These are phyloP conservation scores for Gaeumannomyces sp. DNA, from an alignment of 2,329 filamentous ascomycete species.

Conservation along the genomic window DNA sequence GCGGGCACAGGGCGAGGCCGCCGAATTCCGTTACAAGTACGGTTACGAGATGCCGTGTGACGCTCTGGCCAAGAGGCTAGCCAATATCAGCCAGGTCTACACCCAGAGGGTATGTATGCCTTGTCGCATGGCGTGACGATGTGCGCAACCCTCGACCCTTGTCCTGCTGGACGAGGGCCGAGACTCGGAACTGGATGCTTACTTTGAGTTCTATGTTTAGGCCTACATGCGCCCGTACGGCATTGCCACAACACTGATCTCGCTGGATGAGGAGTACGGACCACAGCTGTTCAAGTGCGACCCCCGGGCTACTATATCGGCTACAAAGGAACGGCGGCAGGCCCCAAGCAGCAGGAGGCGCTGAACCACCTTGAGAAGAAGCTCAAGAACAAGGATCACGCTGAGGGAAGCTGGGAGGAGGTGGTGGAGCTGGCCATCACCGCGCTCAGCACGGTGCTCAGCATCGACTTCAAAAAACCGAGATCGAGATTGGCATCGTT, in stretches of 20 bases:
- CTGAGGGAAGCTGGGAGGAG: constrained; percentile 90
- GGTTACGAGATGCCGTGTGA: constrained; percentile 99
- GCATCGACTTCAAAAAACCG: constrained; percentile 99
- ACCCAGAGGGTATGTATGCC: constrained; percentile 71
- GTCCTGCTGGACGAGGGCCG: not conserved
- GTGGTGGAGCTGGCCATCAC: constrained; percentile 96
- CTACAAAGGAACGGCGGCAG: constrained; percentile 96
- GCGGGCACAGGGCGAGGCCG: constrained; percentile 89
- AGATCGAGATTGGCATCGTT: constrained; percentile 96
- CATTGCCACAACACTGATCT: constrained; percentile 91
- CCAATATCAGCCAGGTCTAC: constrained; percentile 99
- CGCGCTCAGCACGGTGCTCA: constrained; percentile 89
- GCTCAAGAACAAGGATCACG: constrained; percentile 96
- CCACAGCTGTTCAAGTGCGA: constrained; percentile 98
- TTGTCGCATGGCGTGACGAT: constrained; percentile 1
- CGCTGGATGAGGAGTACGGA: constrained; percentile 84
- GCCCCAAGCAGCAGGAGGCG: constrained; percentile 97
- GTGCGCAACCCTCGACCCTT: not conserved
- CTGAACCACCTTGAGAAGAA: constrained; percentile 99
- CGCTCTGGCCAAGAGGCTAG: constrained; percentile 89
- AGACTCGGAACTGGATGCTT: constrained; percentile 1
- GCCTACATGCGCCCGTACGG: constrained; percentile 98
- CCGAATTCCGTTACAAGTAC: constrained; percentile 97
- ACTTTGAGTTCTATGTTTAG: constrained; percentile 33
- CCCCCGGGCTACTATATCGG: constrained; percentile 94